These are phyloP conservation scores for Cadophora gregata DNA, from an alignment of 2,329 filamentous ascomycete genomes.

Conservation along the genomic window DNA sequence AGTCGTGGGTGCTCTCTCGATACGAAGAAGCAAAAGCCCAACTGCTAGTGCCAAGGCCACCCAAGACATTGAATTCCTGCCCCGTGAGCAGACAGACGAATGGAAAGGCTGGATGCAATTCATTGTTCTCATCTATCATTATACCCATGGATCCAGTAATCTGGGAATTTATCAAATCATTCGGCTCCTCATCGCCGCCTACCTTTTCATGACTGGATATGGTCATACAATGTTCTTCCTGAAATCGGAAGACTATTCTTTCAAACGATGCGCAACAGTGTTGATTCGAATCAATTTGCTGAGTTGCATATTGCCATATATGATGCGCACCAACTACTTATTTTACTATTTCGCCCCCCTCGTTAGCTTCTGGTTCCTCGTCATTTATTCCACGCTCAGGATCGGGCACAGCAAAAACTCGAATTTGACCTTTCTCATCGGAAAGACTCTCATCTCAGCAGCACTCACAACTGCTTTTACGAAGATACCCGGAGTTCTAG, in stretches of 20 bases:
- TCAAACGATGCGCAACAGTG: slow-evolving; percentile 56
- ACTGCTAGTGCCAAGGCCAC: slow-evolving; percentile 14
- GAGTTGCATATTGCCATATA: slow-evolving; percentile 57
- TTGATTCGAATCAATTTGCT: slow-evolving; percentile 64
- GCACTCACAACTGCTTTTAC: slow-evolving; percentile 48
- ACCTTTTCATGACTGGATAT: slow-evolving; percentile 67
- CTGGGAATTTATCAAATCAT: slow-evolving; percentile 61
- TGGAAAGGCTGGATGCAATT: slow-evolving; percentile 72
- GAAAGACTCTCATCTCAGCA: slow-evolving; percentile 55
- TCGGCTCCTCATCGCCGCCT: slow-evolving; percentile 60
- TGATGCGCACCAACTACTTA: slow-evolving; percentile 61
- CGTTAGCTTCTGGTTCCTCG: slow-evolving; percentile 66
- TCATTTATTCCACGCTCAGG: slow-evolving; percentile 59
- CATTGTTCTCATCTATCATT: slow-evolving; percentile 62
- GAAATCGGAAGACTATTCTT: slow-evolving; percentile 60
- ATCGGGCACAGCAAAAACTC: slow-evolving; percentile 51
- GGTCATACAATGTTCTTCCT: slow-evolving; percentile 66
- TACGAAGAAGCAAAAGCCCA: slow-evolving; percentile 33
- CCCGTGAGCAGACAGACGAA: slow-evolving; percentile 64
- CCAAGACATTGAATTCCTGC: slow-evolving; percentile 50
- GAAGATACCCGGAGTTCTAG: slow-evolving; percentile 50
- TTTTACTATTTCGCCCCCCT: slow-evolving; percentile 66
- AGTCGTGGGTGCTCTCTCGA: slow-evolving; percentile 43
- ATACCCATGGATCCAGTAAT: slow-evolving; percentile 57
- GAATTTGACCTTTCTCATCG: slow-evolving; percentile 49